phyloP scores from a whole-genome alignment of 345 rosid species.

The Arabis hirsuta region DNA sequence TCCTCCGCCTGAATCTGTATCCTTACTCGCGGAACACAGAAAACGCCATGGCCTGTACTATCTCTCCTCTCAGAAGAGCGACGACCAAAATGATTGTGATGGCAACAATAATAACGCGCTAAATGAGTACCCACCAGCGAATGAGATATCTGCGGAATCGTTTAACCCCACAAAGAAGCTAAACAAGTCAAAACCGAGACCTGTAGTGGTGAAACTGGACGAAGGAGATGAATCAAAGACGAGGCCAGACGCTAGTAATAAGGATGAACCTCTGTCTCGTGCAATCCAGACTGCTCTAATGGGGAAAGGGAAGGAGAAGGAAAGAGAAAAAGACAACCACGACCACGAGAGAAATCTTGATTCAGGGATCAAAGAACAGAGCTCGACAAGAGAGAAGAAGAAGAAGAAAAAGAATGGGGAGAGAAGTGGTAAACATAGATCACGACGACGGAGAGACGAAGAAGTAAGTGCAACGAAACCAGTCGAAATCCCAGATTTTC shows the following conservation, averaged over 20 bases:
- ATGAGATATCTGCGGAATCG: slow-evolving; percentile 68
- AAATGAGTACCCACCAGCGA: slow-evolving; percentile 83
- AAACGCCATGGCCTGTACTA: slow-evolving; percentile 85
- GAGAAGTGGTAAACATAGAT: slow-evolving; percentile 57
- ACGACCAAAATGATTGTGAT: slow-evolving; percentile 22
- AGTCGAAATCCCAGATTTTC: slow-evolving; percentile 72
- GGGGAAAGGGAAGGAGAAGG: slow-evolving; percentile 64
- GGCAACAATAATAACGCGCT: slow-evolving; percentile 28
- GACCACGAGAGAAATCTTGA: slow-evolving; percentile 47
- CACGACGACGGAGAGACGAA: slow-evolving; percentile 53
- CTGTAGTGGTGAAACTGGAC: slow-evolving; percentile 91
- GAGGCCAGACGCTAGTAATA: slow-evolving; percentile 40
- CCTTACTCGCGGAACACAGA: slow-evolving; percentile 85
- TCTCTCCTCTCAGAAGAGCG: slow-evolving; percentile 68
- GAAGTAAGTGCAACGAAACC: slow-evolving; percentile 47
- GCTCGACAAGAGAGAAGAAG: slow-evolving; percentile 46
- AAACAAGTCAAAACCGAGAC: slow-evolving; percentile 72
- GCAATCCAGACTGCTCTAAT: slow-evolving; percentile 74
- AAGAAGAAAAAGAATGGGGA: slow-evolving; percentile 55
- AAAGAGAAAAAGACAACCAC: slow-evolving; percentile 56
- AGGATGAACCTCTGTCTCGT: slow-evolving; percentile 61
- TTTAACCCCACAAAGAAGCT: slow-evolving; percentile 59
- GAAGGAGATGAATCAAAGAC: slow-evolving; percentile 53
- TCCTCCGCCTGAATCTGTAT: slow-evolving; percentile 58
- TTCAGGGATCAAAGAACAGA: slow-evolving; percentile 56